These are phyloP conservation scores for Colletotrichum theobromicola DNA, from an alignment of 2,329 filamentous ascomycete genomes.

Conservation along the genomic window DNA sequence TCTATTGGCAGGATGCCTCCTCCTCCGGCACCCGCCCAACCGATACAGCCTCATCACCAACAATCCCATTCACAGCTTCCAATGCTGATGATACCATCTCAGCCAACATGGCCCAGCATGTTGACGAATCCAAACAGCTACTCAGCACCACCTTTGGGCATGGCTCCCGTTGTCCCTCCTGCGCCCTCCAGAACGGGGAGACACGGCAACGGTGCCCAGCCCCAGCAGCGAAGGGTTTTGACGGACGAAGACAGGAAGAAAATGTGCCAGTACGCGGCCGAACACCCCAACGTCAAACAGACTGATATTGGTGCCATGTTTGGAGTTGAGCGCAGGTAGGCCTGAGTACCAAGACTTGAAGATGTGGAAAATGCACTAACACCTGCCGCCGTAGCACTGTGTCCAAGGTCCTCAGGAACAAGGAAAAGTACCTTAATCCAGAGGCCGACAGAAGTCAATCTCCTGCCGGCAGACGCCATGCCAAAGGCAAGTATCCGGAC, in stretches of 20 bases:
- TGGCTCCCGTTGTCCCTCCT: slow-evolving; percentile 61
- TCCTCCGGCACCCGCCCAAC: slow-evolving; percentile 57
- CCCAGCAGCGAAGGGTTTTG: slow-evolving; percentile 81
- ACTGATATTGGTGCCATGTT: slow-evolving; percentile 96
- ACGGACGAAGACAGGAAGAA: slow-evolving; percentile 88
- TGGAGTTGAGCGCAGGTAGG: slow-evolving; percentile 95
- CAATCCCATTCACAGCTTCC: slow-evolving; percentile 60
- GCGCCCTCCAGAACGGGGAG: slow-evolving; percentile 54
- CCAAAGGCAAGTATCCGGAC: slow-evolving; percentile 85
- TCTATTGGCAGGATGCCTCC: slow-evolving; percentile 59
- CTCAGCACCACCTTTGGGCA: slow-evolving; percentile 61
- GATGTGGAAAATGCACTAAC: slow-evolving; percentile 29
- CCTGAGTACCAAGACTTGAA: neutral
- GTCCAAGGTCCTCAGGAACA: slow-evolving; percentile 95
- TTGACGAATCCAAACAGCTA: slow-evolving; percentile 74
- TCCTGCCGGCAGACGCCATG: slow-evolving; percentile 70
- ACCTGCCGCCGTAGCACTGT: slow-evolving; percentile 73
- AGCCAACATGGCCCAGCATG: slow-evolving; percentile 80
- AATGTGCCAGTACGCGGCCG: slow-evolving; percentile 94
- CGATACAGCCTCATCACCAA: slow-evolving; percentile 35
- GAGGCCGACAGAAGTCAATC: slow-evolving; percentile 77
- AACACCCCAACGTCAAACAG: slow-evolving; percentile 90
- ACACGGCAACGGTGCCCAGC: slow-evolving; percentile 53
- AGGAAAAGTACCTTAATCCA: slow-evolving; percentile 89
- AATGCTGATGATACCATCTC: slow-evolving; percentile 73